Evolutionary conservation across 345 rosid genomes (phyloP).

Genomic region (Populus nigra): DNA sequence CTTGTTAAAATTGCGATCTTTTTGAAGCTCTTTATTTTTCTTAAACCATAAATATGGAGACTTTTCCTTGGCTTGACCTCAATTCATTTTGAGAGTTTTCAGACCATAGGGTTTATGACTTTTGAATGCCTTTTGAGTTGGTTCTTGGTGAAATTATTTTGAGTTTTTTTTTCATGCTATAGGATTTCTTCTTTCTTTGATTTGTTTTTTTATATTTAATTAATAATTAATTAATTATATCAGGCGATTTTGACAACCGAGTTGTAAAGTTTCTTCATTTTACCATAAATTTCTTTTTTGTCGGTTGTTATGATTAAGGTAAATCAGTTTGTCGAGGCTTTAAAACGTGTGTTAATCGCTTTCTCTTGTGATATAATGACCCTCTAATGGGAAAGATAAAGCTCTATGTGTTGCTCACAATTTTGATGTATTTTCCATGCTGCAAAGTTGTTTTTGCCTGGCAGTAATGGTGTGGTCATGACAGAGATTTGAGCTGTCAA

Average conservation of each 20-base stretch:
- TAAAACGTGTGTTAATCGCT: constrained; percentile 25
- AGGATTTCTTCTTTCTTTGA: constrained; percentile 17
- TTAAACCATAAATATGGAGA: neutral
- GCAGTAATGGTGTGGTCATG: neutral
- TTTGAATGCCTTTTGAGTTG: neutral
- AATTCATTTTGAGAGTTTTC: neutral
- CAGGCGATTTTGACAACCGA: constrained; percentile 32
- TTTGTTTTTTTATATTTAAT: neutral
- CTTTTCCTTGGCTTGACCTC: neutral
- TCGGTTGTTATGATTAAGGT: constrained; percentile 36
- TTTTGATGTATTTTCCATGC: neutral
- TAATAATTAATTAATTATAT: neutral
- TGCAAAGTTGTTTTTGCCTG: neutral
- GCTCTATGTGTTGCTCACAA: neutral
- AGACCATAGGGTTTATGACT: neutral
- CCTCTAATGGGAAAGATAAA: neutral
- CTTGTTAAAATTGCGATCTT: neutral
- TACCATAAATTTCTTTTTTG: constrained; percentile 19
- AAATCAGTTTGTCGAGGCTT: constrained; percentile 13
- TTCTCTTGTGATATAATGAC: constrained; percentile 12
- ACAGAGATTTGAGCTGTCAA: neutral
- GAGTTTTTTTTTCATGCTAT: neutral
- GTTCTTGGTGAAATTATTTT: neutral
- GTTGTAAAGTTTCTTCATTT: constrained; percentile 13
- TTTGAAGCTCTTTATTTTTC: neutral